Percentiles rank a stretch among this genome's conserved stretches.
Evolutionary conservation across 306 rosid genomes (phyloP).

Genomic region (Corylus avellana): DNA sequence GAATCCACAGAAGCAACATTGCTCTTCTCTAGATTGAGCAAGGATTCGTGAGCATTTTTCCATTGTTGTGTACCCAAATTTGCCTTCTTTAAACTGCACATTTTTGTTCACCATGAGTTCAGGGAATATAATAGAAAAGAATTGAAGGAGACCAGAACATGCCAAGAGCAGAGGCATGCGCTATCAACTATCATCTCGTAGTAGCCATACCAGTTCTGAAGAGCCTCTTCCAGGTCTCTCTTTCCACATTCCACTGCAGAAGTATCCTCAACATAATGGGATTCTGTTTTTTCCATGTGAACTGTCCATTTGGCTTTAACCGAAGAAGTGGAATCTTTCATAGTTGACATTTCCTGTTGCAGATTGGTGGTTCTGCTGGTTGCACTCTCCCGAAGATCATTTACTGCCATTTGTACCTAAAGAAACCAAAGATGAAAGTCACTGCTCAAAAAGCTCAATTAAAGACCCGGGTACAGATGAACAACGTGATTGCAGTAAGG

Average conservation of each 20-base stretch:
- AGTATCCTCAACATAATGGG: slow-evolving; percentile 74
- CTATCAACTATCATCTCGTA: slow-evolving; percentile 8
- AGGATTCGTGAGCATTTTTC: slow-evolving; percentile 90
- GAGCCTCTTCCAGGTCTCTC: slow-evolving; percentile 80
- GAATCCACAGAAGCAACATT: slow-evolving; percentile 82
- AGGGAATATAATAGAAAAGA: slow-evolving; percentile 19
- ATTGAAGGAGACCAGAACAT: slow-evolving; percentile 17
- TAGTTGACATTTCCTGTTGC: slow-evolving; percentile 80
- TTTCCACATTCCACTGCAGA: slow-evolving; percentile 82
- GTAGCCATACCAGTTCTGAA: slow-evolving; percentile 71
- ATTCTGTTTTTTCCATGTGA: slow-evolving; percentile 88
- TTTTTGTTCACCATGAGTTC: slow-evolving; percentile 21
- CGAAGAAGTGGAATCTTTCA: slow-evolving; percentile 80
- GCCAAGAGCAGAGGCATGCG: neutral
- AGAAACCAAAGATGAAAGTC: slow-evolving; percentile 17
- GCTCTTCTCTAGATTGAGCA: slow-evolving; percentile 70
- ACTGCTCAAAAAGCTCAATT: neutral
- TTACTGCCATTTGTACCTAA: slow-evolving; percentile 86
- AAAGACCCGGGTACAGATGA: slow-evolving; percentile 3
- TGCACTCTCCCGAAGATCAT: slow-evolving; percentile 94
- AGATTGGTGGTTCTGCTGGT: slow-evolving; percentile 72
- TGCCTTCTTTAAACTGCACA: slow-evolving; percentile 81
- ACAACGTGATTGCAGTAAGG: slow-evolving; percentile 1
- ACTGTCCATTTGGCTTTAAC: slow-evolving; percentile 77
- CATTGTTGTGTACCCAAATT: slow-evolving; percentile 88